These are phyloP conservation scores for Lactifluus volemus DNA, from an alignment of 768 basidiomycete genomes.

Conservation along the genomic window DNA sequence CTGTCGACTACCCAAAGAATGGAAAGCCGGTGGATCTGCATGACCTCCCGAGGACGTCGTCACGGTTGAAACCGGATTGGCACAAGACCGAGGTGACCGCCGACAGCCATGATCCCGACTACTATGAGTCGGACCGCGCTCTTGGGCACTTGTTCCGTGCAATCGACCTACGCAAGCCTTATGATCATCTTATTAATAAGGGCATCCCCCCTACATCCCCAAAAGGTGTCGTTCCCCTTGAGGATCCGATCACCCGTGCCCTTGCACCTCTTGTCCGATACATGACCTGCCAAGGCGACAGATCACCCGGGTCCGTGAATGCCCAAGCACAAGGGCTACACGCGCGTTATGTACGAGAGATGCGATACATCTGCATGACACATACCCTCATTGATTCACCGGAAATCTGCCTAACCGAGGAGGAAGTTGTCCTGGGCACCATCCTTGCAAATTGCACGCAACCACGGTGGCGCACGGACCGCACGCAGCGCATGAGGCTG, in stretches of 20 bases:
- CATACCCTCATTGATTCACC: conserved; percentile 54
- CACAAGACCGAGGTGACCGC: conserved; percentile 35
- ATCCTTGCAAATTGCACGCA: conserved; percentile 66
- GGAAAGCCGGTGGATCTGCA: conserved; percentile 54
- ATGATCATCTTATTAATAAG: conserved; percentile 18
- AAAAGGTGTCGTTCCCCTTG: background rate
- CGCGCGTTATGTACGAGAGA: conserved; percentile 50
- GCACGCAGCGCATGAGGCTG: conserved; percentile 53
- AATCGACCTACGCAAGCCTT: conserved; percentile 39
- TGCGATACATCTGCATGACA: conserved; percentile 58
- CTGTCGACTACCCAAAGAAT: conserved; percentile 77
- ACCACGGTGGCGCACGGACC: conserved; percentile 47
- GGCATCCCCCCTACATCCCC: background rate
- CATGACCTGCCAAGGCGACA: background rate
- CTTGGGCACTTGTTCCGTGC: conserved; percentile 65
- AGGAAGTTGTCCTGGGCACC: conserved; percentile 69
- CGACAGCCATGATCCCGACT: conserved; percentile 45
- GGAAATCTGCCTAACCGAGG: conserved; percentile 50
- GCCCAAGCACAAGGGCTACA: conserved; percentile 29
- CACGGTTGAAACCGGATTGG: conserved; percentile 75
- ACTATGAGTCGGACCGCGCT: conserved; percentile 63
- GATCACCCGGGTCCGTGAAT: background rate
- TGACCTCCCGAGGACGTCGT: conserved; percentile 43
- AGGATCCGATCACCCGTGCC: conserved; percentile 2
- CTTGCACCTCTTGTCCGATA: conserved; percentile 6